These are phyloP conservation scores for Botrytis fragariae DNA, from an alignment of 2,329 filamentous ascomycete genomes.

Conservation along the genomic window DNA sequence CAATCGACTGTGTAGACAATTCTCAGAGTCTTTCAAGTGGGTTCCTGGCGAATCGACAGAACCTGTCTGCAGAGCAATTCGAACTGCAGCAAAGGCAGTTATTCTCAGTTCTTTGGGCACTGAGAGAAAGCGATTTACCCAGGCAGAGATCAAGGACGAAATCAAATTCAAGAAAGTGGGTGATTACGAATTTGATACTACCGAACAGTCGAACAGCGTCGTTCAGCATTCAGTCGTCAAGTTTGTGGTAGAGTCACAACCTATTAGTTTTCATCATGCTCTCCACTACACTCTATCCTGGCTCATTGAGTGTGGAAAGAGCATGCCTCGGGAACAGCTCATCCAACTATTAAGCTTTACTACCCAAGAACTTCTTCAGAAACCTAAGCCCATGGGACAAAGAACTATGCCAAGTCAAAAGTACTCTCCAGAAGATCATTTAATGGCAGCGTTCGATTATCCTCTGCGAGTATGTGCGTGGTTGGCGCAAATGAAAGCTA, in stretches of 20 bases:
- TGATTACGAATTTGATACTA: slow-evolving; percentile 75
- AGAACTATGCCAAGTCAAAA: slow-evolving; percentile 53
- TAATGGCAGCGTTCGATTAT: slow-evolving; percentile 88
- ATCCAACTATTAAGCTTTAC: slow-evolving; percentile 69
- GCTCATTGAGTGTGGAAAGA: slow-evolving; percentile 86
- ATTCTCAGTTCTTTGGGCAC: slow-evolving; percentile 85
- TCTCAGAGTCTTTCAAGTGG: slow-evolving; percentile 81
- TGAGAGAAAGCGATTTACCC: slow-evolving; percentile 81
- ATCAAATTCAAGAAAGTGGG: slow-evolving; percentile 75
- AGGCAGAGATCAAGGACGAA: slow-evolving; percentile 84
- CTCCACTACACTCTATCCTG: slow-evolving; percentile 95
- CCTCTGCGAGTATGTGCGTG: slow-evolving; percentile 91
- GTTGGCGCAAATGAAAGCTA: slow-evolving; percentile 96
- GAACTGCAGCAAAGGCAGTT: slow-evolving; percentile 74
- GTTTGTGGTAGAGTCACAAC: slow-evolving; percentile 83
- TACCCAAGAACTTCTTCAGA: slow-evolving; percentile 64
- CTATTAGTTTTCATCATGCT: slow-evolving; percentile 96
- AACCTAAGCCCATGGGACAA: slow-evolving; percentile 60
- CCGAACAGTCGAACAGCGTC: slow-evolving; percentile 32
- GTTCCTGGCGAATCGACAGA: slow-evolving; percentile 61
- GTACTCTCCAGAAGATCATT: slow-evolving; percentile 68
- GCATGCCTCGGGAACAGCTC: slow-evolving; percentile 66
- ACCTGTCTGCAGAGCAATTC: slow-evolving; percentile 69
- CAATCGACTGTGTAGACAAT: slow-evolving; percentile 84
- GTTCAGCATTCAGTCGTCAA: slow-evolving; percentile 67